Conservation (phyloP, 2,329 filamentous ascomycete genomes). For the Tolypocladium ovalisporum region DNA sequence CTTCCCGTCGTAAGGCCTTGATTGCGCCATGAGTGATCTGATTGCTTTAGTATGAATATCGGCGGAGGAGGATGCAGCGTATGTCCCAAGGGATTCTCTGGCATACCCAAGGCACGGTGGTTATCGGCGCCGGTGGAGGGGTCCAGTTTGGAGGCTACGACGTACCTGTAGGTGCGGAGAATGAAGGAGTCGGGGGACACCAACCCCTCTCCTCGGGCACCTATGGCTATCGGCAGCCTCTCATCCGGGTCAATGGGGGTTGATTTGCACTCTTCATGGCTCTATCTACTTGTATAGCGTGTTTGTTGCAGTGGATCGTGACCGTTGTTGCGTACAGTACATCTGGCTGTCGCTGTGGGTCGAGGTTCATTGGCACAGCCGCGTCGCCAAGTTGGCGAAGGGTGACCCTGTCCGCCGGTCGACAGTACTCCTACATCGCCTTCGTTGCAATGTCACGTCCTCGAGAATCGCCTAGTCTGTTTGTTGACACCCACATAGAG, state of each 20-base stretch:
- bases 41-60: background rate
- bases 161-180: background rate
- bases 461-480: background rate
- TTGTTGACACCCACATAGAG: background rate
- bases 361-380: background rate
- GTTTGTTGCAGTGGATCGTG: background rate
- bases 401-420: background rate
- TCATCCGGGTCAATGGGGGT: background rate
- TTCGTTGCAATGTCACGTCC: too few relatives aligned
- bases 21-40: conserved; percentile 7
- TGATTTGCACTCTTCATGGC: background rate
- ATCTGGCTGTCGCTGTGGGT: background rate
- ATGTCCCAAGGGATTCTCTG: background rate
- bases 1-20: conserved; percentile 19
- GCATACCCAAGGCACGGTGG: too few relatives aligned
- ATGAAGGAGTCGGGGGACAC: background rate
- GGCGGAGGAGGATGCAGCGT: background rate
- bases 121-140: background rate
- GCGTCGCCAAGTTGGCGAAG: background rate
- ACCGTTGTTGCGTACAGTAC: background rate
- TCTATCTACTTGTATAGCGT: background rate
- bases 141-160: background rate
- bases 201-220: background rate
- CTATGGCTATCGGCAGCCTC: background rate
- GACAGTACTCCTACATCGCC: too few relatives aligned